phyloP scores from a whole-genome alignment of 192 early-diverging fungal species.

The Umbelopsis vinacea region DNA sequence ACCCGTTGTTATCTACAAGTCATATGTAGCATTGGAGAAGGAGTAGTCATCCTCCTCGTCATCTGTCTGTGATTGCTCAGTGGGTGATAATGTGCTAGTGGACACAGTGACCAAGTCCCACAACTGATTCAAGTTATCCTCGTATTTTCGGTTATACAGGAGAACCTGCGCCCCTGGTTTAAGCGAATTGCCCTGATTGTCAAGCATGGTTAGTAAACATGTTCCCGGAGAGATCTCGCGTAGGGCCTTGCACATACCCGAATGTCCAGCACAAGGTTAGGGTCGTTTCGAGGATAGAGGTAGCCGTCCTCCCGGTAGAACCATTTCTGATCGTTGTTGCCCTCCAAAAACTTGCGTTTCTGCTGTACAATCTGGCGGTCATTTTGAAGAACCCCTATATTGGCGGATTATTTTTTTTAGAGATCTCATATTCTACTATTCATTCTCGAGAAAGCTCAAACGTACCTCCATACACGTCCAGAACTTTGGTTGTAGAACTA shows the following conservation, averaged over 20 bases:
- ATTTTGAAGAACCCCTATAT: constrained; percentile 24
- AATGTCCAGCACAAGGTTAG: constrained; percentile 41
- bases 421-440: not conserved
- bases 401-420: too few species aligned
- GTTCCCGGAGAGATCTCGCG: not conserved
- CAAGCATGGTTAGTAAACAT: not conserved
- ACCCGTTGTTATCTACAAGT: constrained; percentile 21
- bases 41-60: constrained; percentile 33
- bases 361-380: constrained; percentile 41
- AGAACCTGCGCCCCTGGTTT: constrained; percentile 38
- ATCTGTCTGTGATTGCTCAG: not conserved
- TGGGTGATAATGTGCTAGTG: constrained; percentile 9
- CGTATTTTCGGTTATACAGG: constrained; percentile 37
- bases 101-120: constrained; percentile 35
- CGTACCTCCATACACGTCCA: constrained; percentile 39
- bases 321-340: constrained; percentile 41
- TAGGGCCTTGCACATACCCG: constrained; percentile 29
- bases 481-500: constrained; percentile 1
- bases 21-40: constrained; percentile 44
- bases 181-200: constrained; percentile 34
- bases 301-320: constrained; percentile 41
- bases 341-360: constrained; percentile 34
- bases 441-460: not conserved
- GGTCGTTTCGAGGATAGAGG: constrained; percentile 37
- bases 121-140: constrained; percentile 35